Percentiles rank a stretch among this genome's conserved stretches.
These are phyloP conservation scores for Penium margaritaceum DNA, from an alignment of 139 green algal species.

Conservation along the genomic window DNA sequence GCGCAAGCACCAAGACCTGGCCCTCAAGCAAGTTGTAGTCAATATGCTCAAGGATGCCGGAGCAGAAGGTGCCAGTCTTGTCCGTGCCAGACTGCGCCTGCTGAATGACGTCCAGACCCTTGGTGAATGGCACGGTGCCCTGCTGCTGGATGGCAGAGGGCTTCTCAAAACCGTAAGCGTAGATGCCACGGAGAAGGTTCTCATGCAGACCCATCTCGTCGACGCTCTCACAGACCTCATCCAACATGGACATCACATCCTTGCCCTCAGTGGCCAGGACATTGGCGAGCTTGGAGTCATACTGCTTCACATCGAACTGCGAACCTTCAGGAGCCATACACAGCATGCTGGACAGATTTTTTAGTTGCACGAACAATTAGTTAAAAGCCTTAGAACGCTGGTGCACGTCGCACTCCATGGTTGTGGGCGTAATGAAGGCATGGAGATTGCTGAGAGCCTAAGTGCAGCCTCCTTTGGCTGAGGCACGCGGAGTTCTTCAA, in stretches of 20 bases:
- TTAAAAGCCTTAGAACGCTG: too few relatives aligned
- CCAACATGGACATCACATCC: slow-evolving; percentile 90
- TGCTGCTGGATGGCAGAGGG: slow-evolving; percentile 98
- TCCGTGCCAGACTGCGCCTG: slow-evolving; percentile 99
- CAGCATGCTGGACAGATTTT: too few relatives aligned
- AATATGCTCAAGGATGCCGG: slow-evolving; percentile 94
- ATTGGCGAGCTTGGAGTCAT: too few relatives aligned
- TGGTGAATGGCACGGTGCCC: slow-evolving; percentile 96
- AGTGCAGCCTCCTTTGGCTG: too few relatives aligned
- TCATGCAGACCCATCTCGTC: slow-evolving; percentile 99
- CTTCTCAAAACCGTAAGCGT: slow-evolving; percentile 99
- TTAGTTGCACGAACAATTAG: too few relatives aligned
- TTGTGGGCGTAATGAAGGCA: too few relatives aligned
- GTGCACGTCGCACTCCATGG: too few relatives aligned
- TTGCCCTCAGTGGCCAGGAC: too few relatives aligned
- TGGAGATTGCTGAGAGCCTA: too few relatives aligned
- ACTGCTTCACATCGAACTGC: too few relatives aligned
- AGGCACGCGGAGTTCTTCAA: too few relatives aligned
- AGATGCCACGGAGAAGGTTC: slow-evolving; percentile 98
- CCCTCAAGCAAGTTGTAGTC: slow-evolving; percentile 87
- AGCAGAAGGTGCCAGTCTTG: slow-evolving; percentile 99
- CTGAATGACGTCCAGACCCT: slow-evolving; percentile 97
- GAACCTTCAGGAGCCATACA: too few relatives aligned
- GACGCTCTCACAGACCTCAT: slow-evolving; percentile 91
- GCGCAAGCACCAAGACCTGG: slow-evolving; percentile 94